A percentile compares a stretch with the other conserved stretches of the same genome.
These are phyloP conservation scores for Dictyostelium capitatum DNA, from an alignment of 78 protist species.

Conservation along the genomic window DNA sequence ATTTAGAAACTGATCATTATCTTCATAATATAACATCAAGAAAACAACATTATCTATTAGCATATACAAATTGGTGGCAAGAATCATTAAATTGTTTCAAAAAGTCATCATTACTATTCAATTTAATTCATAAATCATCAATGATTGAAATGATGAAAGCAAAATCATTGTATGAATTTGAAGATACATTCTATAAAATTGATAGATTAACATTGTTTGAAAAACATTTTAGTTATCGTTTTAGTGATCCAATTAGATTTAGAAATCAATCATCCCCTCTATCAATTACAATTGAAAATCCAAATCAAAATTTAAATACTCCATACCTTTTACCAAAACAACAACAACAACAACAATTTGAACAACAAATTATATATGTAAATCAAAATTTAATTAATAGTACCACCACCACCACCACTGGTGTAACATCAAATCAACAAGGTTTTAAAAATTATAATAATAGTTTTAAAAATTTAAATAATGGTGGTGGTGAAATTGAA, in stretches of 20 bases:
- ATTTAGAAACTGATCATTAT: slow-evolving; percentile 90
- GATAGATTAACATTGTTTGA: slow-evolving; percentile 35
- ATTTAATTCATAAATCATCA: background rate
- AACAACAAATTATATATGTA: background rate
- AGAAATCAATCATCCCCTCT: slow-evolving; percentile 36
- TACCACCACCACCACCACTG: no score
- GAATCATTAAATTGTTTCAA: slow-evolving; percentile 53
- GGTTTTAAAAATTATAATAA: background rate
- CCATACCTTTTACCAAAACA: slow-evolving; percentile 6
- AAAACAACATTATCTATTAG: slow-evolving; percentile 42
- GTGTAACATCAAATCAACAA: background rate
- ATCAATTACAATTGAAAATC: slow-evolving; percentile 21
- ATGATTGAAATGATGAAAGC: slow-evolving; percentile 37
- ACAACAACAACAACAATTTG: background rate
- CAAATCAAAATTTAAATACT: slow-evolving; percentile 16
- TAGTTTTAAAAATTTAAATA: background rate
- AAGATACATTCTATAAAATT: slow-evolving; percentile 52
- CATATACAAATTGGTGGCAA: slow-evolving; percentile 76
- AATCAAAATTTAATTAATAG: background rate
- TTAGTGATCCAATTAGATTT: slow-evolving; percentile 64
- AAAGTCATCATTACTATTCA: slow-evolving; percentile 25
- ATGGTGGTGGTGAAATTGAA: background rate
- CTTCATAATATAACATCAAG: slow-evolving; percentile 84
- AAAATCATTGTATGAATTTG: slow-evolving; percentile 26
- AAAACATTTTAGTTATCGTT: slow-evolving; percentile 50